Base-by-base conservation (phyloP, 768 basidiomycete genomes). In the Tremella yokohamensis region DNA sequence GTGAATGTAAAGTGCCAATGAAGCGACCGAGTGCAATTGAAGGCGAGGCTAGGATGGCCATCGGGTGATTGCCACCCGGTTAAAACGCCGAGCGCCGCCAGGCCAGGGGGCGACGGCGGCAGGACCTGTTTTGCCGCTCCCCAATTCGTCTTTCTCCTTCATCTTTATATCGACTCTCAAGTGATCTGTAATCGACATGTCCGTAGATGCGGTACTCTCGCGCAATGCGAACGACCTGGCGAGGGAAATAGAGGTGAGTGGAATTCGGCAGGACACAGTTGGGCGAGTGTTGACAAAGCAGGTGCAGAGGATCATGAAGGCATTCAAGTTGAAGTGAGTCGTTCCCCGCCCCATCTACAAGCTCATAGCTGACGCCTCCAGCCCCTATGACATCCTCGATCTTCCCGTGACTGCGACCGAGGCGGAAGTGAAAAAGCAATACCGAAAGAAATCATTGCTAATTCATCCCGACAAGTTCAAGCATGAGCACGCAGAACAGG, bases 381-480 rank as follows among this genome's bases (percentile, higher is more conserved):
- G 91, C 75, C 90, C 96, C 39, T 99, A 97, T 77, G 94, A 98
- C 74, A 86, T 93, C 57, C 80, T 99, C 64, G 87, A 90, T 79
- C 81, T 99, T 79, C 52, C 85, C 82, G 63, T 69, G 2, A 54
- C 65, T 12, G 76, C 73, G 12, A 69, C 87, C 8, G 81, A 84
- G 22, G 86, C 89, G 55, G 93, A 88, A 26, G 84, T 98, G 72
- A 96, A 96, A 82, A 89, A 84, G 79, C 87, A 85, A 76, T 80
- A 78, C 58, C 68, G 79, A 48, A 78, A 77, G 61, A 79, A 77
- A 58, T 78, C 77, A 1, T 66, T 80, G 44, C 61, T 96, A 78
- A 97, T 99, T 71, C 96, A 99, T 82, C 96, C 96, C 61, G 96
- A 99, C 81, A 99, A 98, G 82, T 87, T 88, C 68, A 80, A 88